phyloP scores from a whole-genome alignment of 2,329 filamentous ascomycete species.

The Aspergillus bombycis region DNA sequence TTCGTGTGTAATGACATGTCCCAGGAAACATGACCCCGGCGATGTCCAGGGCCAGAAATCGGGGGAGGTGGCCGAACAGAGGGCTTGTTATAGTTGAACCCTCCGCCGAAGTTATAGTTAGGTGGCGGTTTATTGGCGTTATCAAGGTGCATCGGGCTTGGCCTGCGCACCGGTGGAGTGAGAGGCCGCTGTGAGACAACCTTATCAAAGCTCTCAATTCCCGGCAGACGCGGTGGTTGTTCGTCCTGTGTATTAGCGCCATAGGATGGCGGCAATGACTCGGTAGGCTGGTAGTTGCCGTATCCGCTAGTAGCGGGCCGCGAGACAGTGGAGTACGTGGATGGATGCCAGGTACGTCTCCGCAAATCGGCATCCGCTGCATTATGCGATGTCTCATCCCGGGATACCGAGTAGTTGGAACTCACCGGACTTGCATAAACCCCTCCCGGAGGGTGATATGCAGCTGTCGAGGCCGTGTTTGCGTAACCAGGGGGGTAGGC shows the following conservation, averaged over 20 bases:
- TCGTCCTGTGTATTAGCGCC: slow-evolving; percentile 54
- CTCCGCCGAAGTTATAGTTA: slow-evolving; percentile 34
- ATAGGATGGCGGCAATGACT: slow-evolving; percentile 61
- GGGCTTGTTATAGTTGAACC: slow-evolving; percentile 39
- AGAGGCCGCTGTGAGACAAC: slow-evolving; percentile 61
- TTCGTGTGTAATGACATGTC: slow-evolving; percentile 51
- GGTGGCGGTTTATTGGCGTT: slow-evolving; percentile 43
- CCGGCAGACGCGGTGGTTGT: slow-evolving; percentile 73
- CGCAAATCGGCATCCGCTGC: slow-evolving; percentile 74
- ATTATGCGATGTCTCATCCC: slow-evolving; percentile 37
- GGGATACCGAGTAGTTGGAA: slow-evolving; percentile 56
- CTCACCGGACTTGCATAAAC: slow-evolving; percentile 69
- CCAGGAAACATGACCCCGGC: slow-evolving; percentile 52
- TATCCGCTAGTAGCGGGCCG: slow-evolving; percentile 72
- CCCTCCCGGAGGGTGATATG: slow-evolving; percentile 61
- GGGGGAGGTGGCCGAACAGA: slow-evolving; percentile 43
- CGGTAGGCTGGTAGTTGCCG: slow-evolving; percentile 73
- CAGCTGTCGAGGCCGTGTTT: slow-evolving; percentile 59
- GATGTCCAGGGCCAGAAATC: slow-evolving; percentile 48
- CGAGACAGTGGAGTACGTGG: slow-evolving; percentile 63
- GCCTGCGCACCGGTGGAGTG: slow-evolving; percentile 65
- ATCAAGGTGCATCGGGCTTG: slow-evolving; percentile 80
- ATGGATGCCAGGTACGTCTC: slow-evolving; percentile 88
- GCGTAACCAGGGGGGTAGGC: slow-evolving; percentile 61
- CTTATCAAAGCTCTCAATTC: slow-evolving; percentile 90